Conservation (phyloP, 179 eudicot genomes). For the Beta macrorhiza region DNA sequence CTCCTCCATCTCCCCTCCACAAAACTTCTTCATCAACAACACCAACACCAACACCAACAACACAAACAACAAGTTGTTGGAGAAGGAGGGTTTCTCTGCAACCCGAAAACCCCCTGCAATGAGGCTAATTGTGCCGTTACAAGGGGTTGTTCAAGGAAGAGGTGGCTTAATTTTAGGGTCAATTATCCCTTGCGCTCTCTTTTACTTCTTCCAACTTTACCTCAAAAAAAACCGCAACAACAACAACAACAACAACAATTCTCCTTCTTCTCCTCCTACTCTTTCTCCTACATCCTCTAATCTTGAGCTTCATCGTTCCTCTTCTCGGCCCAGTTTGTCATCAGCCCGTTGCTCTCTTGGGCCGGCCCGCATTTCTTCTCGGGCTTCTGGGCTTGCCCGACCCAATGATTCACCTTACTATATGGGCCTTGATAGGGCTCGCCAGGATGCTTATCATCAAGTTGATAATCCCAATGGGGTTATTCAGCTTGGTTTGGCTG, state of each 20-base stretch:
- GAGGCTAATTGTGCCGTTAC: conserved; percentile 84
- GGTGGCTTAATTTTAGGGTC: conserved; percentile 79
- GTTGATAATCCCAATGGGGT: conserved; percentile 58
- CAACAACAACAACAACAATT: conserved; percentile 6
- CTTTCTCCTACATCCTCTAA: conserved; percentile 41
- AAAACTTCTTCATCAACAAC: neutral
- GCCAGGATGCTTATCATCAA: conserved; percentile 48
- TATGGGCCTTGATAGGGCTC: conserved; percentile 49
- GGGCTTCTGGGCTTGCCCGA: conserved; percentile 48
- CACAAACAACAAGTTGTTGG: neutral
- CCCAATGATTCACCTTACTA: conserved; percentile 57
- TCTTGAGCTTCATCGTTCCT: conserved; percentile 36
- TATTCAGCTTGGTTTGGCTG: conserved; percentile 75
- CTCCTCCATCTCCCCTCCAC: neutral
- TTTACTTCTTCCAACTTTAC: conserved; percentile 86
- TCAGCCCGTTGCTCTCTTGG: conserved; percentile 39
- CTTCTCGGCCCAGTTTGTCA: conserved; percentile 31
- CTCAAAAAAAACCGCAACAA: conserved; percentile 53
- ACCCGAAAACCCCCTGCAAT: conserved; percentile 36
- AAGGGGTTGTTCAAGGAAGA: conserved; percentile 80
- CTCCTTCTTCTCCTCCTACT: conserved; percentile 29
- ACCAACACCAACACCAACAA: neutral
- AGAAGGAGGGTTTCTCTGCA: neutral
- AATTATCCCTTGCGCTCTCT: conserved; percentile 79
- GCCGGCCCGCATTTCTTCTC: conserved; percentile 47